Percentiles rank a stretch among this genome's conserved stretches.
Conservation (phyloP, 1,284 basidiomycete genomes). For the Fomitopsis betulina region DNA sequence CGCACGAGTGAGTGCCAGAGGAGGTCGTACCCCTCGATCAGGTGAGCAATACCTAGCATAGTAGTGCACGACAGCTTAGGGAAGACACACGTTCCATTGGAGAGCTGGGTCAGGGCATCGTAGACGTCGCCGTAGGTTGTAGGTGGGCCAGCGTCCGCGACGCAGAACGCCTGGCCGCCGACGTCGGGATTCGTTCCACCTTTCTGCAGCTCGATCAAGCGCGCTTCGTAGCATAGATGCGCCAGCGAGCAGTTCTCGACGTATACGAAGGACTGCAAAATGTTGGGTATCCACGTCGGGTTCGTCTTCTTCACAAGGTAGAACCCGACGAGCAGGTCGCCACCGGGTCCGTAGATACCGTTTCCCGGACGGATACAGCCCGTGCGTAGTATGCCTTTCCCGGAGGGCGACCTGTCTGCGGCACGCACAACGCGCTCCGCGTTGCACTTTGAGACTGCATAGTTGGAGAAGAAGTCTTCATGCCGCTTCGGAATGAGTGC, state of each 20-base stretch:
- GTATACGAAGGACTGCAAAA: slow-evolving; percentile 60
- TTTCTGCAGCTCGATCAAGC: slow-evolving; percentile 46
- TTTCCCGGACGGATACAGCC: slow-evolving; percentile 73
- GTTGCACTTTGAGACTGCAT: slow-evolving; percentile 53
- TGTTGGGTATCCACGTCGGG: slow-evolving; percentile 55
- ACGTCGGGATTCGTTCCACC: slow-evolving; percentile 52
- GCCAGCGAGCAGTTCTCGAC: slow-evolving; percentile 71
- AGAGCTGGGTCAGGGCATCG: slow-evolving; percentile 27
- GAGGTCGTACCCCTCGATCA: slow-evolving; percentile 54
- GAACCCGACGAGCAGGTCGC: slow-evolving; percentile 60
- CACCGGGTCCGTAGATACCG: slow-evolving; percentile 68
- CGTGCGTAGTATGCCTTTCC: slow-evolving; percentile 43
- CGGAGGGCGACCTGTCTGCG: slow-evolving; percentile 42
- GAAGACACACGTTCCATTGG: slow-evolving; percentile 43
- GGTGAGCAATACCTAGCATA: slow-evolving; percentile 49
- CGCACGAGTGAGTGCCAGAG: slow-evolving; percentile 33
- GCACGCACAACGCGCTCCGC: slow-evolving; percentile 54
- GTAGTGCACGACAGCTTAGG: slow-evolving; percentile 46
- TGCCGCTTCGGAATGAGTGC: slow-evolving; percentile 40
- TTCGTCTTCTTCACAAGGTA: slow-evolving; percentile 56
- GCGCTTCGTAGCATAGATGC: slow-evolving; percentile 66
- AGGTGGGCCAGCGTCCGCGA: slow-evolving; percentile 60
- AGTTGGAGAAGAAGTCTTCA: slow-evolving; percentile 66
- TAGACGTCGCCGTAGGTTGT: slow-evolving; percentile 60
- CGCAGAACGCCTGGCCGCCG: slow-evolving; percentile 61